A percentile compares a stretch with the other conserved stretches of the same genome.
Conservation (phyloP, 2,329 filamentous ascomycete species). For the Hypoxylon rubiginosum region DNA sequence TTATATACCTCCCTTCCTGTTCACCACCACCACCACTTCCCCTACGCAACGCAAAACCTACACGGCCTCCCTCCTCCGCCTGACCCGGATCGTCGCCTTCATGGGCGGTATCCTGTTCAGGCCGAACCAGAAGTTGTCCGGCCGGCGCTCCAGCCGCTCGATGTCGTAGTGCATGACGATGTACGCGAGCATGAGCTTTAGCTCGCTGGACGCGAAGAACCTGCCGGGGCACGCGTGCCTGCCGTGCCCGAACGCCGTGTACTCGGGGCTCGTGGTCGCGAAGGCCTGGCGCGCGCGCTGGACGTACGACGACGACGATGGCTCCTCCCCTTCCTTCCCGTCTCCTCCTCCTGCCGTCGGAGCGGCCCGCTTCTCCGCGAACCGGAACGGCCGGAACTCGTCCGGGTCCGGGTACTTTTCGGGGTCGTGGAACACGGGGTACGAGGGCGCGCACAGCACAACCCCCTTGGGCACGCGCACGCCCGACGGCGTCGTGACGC, state of each 20-base stretch:
- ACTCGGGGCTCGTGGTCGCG: slow-evolving; percentile 52
- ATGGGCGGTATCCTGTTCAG: slow-evolving; percentile 49
- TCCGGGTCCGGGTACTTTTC: slow-evolving; percentile 62
- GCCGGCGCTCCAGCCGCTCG: slow-evolving; percentile 45
- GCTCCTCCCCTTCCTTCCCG: not conserved
- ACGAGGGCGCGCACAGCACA: slow-evolving; percentile 49
- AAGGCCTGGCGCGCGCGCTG: slow-evolving; percentile 43
- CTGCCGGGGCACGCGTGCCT: slow-evolving; percentile 57
- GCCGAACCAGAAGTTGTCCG: slow-evolving; percentile 51
- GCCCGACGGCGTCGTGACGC: slow-evolving; percentile 53
- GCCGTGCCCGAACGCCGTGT: slow-evolving; percentile 55
- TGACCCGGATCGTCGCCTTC: slow-evolving; percentile 47
- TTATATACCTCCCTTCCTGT: too few relatives aligned
- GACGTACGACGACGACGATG: too few relatives aligned
- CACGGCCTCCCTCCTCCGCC: slow-evolving; percentile 33
- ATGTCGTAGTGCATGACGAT: slow-evolving; percentile 47
- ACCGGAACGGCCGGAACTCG: slow-evolving; percentile 46
- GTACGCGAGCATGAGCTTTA: slow-evolving; percentile 53
- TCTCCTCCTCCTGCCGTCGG: not conserved
- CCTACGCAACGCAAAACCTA: not conserved
- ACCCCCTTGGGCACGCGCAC: slow-evolving; percentile 50
- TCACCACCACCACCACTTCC: not conserved
- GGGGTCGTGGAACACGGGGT: slow-evolving; percentile 55
- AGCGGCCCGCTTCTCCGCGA: slow-evolving; percentile 37
- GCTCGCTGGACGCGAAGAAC: slow-evolving; percentile 56